Percentiles rank a stretch among this genome's conserved stretches.
Conservation (phyloP, 305 asterid genomes). For the Fraxinus velutina region DNA sequence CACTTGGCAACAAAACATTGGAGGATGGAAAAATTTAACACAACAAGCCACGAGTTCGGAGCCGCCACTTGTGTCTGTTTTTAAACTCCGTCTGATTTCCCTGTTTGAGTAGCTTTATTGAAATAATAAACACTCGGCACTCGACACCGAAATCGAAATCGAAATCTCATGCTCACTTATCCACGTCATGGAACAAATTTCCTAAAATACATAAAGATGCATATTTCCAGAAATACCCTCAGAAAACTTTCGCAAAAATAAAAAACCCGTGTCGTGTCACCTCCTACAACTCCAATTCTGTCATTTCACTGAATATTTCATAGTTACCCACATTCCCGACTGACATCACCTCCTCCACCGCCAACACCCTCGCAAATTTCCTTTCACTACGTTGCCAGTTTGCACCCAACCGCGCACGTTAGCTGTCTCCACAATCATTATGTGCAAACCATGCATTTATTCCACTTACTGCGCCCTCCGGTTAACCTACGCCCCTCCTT, state of each 20-base stretch:
- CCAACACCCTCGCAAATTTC: constrained; percentile 19
- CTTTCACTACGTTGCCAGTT: constrained; percentile 26
- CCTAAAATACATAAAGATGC: no score
- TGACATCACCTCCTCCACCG: not conserved
- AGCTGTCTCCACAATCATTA: constrained; percentile 55
- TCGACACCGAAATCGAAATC: no score
- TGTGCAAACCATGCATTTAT: constrained; percentile 44
- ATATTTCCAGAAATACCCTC: not conserved
- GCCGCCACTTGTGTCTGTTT: no score
- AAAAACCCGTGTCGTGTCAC: not conserved
- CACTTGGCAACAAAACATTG: no score
- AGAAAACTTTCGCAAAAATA: not conserved
- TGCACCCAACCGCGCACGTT: constrained; percentile 54
- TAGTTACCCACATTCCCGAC: not conserved
- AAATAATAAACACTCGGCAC: no score
- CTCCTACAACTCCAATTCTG: not conserved
- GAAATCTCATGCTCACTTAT: no score
- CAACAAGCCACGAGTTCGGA: no score
- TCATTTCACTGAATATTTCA: not conserved
- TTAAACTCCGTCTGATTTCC: no score
- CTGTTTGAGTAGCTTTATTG: no score
- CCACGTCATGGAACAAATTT: no score
- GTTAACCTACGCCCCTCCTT: constrained; percentile 53
- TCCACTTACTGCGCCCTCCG: constrained; percentile 25
- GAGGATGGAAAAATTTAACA: no score